Base-by-base conservation (phyloP, 2,329 filamentous ascomycete species). In the Lachnellula arida region DNA sequence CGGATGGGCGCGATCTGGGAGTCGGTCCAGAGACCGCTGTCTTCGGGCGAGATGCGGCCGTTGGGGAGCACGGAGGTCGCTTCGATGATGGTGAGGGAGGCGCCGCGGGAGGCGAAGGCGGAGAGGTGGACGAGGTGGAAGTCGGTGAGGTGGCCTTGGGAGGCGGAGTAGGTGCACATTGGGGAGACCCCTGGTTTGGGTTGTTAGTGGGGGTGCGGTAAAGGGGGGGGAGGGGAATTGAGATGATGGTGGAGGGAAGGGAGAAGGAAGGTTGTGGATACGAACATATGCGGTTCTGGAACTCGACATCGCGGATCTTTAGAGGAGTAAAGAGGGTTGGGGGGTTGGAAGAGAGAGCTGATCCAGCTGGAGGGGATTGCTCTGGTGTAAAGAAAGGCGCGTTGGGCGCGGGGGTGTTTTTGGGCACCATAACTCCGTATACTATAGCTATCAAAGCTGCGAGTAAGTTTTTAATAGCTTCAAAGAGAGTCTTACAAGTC, bases 231-330 rank as follows among this genome's bases (percentile, higher is more conserved):
- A 23, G 51, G 40, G 34, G 34, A 19, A 47, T 42, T 35, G 39
- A 46, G 40, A 39, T 49, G 32, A 42, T 17, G 32, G 23, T 56
- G 49, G 34, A 17, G 43, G 17, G 28, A 49, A n/a, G 51, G 23
- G n/a, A 12, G 1, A n/a, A 39, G 1, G 14, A 15, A n/a, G n/a
- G 15, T 37, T 3, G 47, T 5, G 19, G 32, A 12, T 9, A 54
- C 55, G 14, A 57, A 63, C 62, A 71, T 54, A 77, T 73, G 43
- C 77, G 73, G 58, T 79, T 79, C 39, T 73, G 76, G 47, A 78
- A 70, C 5, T 70, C 73, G 34, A 76, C 63, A 48, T 71, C 70
- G 39, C 76, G 71, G 50, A 79, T 72, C 47, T 68, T 75, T 40
- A 79, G 63, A 3, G 77, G 76, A 0, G 69, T 71, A 65, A 79